phyloP scores from a whole-genome alignment of 1,284 basidiomycete genomes.

The Hemileia vastatrix region DNA sequence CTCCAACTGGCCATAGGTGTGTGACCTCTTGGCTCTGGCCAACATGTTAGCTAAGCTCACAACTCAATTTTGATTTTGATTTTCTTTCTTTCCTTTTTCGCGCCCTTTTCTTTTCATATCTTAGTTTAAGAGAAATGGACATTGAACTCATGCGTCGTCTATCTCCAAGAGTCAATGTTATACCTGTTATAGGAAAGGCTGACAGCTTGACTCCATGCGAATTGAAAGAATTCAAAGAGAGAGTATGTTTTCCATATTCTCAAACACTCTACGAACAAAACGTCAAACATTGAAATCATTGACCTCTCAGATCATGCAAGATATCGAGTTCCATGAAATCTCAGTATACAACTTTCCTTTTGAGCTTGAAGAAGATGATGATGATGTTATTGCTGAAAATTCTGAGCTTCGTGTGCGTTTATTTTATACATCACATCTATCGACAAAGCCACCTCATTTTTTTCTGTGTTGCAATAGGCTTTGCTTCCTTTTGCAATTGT shows the following conservation, averaged over 20 bases:
- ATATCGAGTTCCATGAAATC: slow-evolving; percentile 96
- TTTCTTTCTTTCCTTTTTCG: no score
- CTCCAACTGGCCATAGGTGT: slow-evolving; percentile 69
- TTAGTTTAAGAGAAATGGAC: slow-evolving; percentile 80
- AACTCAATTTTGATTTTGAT: neutral
- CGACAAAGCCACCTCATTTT: neutral
- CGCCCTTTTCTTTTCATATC: no score
- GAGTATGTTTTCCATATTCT: slow-evolving; percentile 53
- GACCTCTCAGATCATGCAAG: slow-evolving; percentile 80
- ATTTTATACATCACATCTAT: neutral
- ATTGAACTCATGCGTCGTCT: slow-evolving; percentile 96
- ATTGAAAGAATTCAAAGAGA: slow-evolving; percentile 88
- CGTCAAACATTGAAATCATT: neutral
- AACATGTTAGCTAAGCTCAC: neutral
- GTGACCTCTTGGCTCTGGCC: neutral
- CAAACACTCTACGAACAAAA: neutral
- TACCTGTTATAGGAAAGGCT: slow-evolving; percentile 95
- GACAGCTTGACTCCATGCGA: slow-evolving; percentile 88
- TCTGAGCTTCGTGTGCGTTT: slow-evolving; percentile 37
- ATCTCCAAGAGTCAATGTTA: slow-evolving; percentile 95
- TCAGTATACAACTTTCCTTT: slow-evolving; percentile 72
- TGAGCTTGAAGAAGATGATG: slow-evolving; percentile 56
- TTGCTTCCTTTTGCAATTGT: slow-evolving; percentile 94
- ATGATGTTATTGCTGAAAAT: slow-evolving; percentile 97
- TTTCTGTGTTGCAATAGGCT: slow-evolving; percentile 49